Base-by-base conservation (phyloP, 2,329 filamentous ascomycete species). In the Amauroascus verrucosus region DNA sequence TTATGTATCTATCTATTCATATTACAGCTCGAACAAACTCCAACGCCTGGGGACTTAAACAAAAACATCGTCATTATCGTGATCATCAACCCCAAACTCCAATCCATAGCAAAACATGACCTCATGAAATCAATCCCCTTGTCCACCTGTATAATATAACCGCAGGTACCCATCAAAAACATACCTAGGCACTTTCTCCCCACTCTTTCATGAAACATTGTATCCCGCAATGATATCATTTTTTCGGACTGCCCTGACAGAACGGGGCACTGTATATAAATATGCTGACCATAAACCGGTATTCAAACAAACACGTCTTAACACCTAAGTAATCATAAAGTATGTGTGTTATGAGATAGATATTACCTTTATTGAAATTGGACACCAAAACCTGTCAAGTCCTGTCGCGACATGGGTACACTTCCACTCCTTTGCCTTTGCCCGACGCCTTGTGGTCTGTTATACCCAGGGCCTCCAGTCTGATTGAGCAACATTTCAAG, bases 371-470 rank as follows among this genome's bases (percentile, higher is more conserved):
- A 48, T 32, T 53, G 51, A 18, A 53, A 53, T 44, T 59, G 55
- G 26, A 62, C 54, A 35, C 58, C 63, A 22, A 65, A 40, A 1
- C 60, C 61, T 50, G 57, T 54, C 50, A 61, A 60, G 24, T 62
- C 55, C 8, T 64, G 61, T 3, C 56, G 56, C 8, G 62, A 35
- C 6, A 35, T 28, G 40, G 67, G 67, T 7, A 65, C 67, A 49
- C 57, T 59, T 13, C 54, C 56, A 35, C 57, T 58, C 38, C 57
- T 51, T 5, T 28, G 20, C 37, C 57, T 54, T 24, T 38, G 40
- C 37, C 48, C 22, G 13, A 11, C 44, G 5, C 37, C 6, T 3
- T 22, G 41, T 22, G 48, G 20, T 11, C 24, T 22, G 26, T 32
- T 50, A 7, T 16, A 20, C 9, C 41, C 49, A 13, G 32, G n/a